Evolutionary conservation across 495 filamentous ascomycete genomes (phyloP), one percentile per base, ranked within the genome.

Genomic region (Polyplosphaeria fusca): DNA sequence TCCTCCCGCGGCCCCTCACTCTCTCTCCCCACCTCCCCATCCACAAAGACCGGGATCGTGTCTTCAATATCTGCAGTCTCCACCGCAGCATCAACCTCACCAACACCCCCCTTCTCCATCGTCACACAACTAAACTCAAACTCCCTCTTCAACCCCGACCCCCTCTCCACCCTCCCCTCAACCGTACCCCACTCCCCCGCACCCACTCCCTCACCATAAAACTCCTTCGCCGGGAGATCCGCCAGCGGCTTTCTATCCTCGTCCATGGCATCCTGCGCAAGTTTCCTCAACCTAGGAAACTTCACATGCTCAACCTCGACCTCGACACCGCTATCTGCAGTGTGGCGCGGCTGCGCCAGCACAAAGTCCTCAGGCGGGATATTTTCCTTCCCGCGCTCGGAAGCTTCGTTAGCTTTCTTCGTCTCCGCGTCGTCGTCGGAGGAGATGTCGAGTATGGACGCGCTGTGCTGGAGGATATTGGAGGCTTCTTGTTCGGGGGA

Each of bases 391-490:
- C 87, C 89, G 22, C 84, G 77, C 54, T 82, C 80, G 14, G 76
- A 70, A 37, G 71, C 74, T 53, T 81, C 79, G 32, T 75, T 80
- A 64, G 82, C 44, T 20, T 78, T 60, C 64, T 70, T 37, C 39
- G 55, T 63, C 14, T 64, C 61, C 22, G 25, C 32, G 28, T 69
- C 64, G 40, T 68, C 67, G 32, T 84, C 85, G 41, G 77, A 82
- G 70, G 65, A 68, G 54, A 98, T 91, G 66, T 97, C 92, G 0
- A 98, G 80, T 0, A 85, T 85, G 64, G 83, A 81, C 19, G 93
- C 89, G 26, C 84, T 87, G 72, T 96, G 92, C 67, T 95, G 86
- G 76, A 97, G 87, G 2, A 95, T 73, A 66, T 94, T 96, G 48
- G 88, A 86, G 70, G 89, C 86, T 64, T 91, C 83, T 61, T 98